phyloP scores from a whole-genome alignment of 2,329 filamentous ascomycete species.

The Colletotrichum liriopes region DNA sequence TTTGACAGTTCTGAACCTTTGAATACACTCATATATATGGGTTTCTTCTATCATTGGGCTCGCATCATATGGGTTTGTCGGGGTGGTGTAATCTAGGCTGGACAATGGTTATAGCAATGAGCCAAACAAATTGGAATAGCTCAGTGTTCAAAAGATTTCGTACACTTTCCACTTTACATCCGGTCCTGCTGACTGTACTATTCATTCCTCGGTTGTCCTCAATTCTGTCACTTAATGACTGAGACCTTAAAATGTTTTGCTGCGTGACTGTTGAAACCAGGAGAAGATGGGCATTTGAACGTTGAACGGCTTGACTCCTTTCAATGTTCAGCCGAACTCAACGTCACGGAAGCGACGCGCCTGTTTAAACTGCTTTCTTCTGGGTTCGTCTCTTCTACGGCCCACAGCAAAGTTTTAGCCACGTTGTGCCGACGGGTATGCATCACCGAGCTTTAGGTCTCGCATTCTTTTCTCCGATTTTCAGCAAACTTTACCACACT shows the following conservation, averaged over 20 bases:
- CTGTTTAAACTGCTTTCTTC: not conserved
- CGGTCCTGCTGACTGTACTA: rapidly evolving
- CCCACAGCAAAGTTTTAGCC: conserved; percentile 6
- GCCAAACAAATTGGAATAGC: conserved; percentile 35
- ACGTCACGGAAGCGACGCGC: not conserved
- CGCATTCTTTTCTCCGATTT: not conserved
- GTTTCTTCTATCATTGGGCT: not conserved
- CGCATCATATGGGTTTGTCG: conserved; percentile 12
- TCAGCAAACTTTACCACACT: not conserved
- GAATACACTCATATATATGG: conserved; percentile 8
- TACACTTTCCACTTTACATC: not conserved
- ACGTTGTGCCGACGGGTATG: conserved; percentile 23
- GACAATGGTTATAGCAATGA: conserved; percentile 35
- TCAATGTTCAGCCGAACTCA: not conserved
- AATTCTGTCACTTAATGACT: too few species aligned
- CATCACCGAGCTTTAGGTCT: not conserved
- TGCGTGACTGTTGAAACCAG: not conserved
- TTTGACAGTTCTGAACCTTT: not conserved
- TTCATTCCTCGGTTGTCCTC: too few species aligned
- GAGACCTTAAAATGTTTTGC: too few species aligned
- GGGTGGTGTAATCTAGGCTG: conserved; percentile 15
- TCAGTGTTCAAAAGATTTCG: conserved; percentile 19
- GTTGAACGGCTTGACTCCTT: not conserved
- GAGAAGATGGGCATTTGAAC: not conserved
- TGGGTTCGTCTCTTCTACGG: conserved; percentile 31